Percentiles rank a stretch among this genome's conserved stretches.
Conservation (phyloP, 306 rosid species). For the Vigna reflexopilosa region DNA sequence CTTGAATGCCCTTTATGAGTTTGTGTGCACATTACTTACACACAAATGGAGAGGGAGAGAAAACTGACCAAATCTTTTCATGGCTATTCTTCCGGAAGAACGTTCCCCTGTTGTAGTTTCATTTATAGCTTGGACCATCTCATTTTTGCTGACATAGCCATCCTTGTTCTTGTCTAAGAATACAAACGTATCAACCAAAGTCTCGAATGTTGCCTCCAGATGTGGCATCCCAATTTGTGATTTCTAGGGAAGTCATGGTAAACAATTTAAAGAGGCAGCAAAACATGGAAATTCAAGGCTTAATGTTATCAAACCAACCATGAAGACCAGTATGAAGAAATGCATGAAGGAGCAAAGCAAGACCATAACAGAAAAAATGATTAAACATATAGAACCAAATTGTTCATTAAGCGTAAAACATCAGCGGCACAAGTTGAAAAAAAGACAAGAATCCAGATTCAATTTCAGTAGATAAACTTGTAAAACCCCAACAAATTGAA, state of each 20-base stretch:
- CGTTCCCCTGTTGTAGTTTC: slow-evolving; percentile 89
- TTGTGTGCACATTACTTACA: slow-evolving; percentile 26
- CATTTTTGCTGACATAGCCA: slow-evolving; percentile 90
- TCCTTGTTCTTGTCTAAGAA: slow-evolving; percentile 97
- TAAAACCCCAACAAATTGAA: slow-evolving; percentile 35
- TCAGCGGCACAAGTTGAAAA: slow-evolving; percentile 3
- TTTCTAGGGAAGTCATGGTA: slow-evolving; percentile 71
- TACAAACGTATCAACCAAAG: slow-evolving; percentile 86
- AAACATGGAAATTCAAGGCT: slow-evolving; percentile 35
- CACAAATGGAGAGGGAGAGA: slow-evolving; percentile 23
- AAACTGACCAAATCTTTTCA: slow-evolving; percentile 88
- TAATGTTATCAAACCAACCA: slow-evolving; percentile 29
- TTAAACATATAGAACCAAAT: slow-evolving; percentile 17
- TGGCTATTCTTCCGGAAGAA: slow-evolving; percentile 85
- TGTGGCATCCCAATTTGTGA: slow-evolving; percentile 70
- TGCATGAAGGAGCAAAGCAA: slow-evolving; percentile 31
- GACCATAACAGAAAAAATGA: slow-evolving; percentile 1
- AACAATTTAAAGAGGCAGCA: slow-evolving; percentile 39
- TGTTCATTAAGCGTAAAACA: slow-evolving; percentile 2
- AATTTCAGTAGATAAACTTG: slow-evolving; percentile 7
- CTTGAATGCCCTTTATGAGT: slow-evolving; percentile 1
- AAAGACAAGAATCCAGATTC: slow-evolving; percentile 21
- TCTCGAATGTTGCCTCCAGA: slow-evolving; percentile 87
- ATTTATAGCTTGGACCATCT: slow-evolving; percentile 89
- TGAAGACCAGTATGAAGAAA: slow-evolving; percentile 29